A percentile compares a stretch with the other conserved stretches of the same genome.
Evolutionary conservation across 495 filamentous ascomycete genomes (phyloP).

Genomic region (Talaromyces proteolyticus): DNA sequence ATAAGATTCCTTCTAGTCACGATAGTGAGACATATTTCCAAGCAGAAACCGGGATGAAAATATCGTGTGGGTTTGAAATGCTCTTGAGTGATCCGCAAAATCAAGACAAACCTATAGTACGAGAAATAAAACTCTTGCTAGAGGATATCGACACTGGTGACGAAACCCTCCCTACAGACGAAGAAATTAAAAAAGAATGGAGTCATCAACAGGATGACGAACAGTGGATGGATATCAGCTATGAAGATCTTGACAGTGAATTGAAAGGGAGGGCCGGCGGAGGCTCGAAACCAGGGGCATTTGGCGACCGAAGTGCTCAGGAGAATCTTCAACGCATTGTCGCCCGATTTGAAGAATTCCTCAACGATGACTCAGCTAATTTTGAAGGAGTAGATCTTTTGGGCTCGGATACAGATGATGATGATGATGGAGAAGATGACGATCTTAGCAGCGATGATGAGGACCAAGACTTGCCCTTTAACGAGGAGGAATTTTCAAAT

Average conservation of each 20-base stretch:
- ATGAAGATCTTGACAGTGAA: slow-evolving; percentile 79
- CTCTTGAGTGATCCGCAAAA: slow-evolving; percentile 60
- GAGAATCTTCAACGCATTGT: slow-evolving; percentile 87
- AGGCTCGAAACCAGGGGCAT: slow-evolving; percentile 31
- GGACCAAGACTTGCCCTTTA: slow-evolving; percentile 71
- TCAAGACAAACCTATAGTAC: slow-evolving; percentile 55
- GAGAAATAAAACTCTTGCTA: slow-evolving; percentile 69
- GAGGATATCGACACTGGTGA: slow-evolving; percentile 63
- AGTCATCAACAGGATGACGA: slow-evolving; percentile 67
- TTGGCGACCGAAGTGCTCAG: slow-evolving; percentile 76
- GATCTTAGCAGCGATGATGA: slow-evolving; percentile 52
- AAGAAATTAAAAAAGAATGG: slow-evolving; percentile 66
- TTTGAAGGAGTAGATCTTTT: slow-evolving; percentile 68
- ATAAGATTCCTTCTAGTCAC: slow-evolving; percentile 27
- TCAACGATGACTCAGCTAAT: slow-evolving; percentile 80
- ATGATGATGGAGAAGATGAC: slow-evolving; percentile 55
- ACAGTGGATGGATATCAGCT: slow-evolving; percentile 90
- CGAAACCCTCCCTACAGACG: slow-evolving; percentile 59
- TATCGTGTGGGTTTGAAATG: slow-evolving; percentile 89
- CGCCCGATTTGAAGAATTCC: slow-evolving; percentile 82
- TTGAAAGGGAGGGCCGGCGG: slow-evolving; percentile 46
- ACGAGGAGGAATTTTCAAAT: slow-evolving; percentile 75
- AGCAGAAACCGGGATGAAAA: slow-evolving; percentile 81
- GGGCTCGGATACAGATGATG: slow-evolving; percentile 62
- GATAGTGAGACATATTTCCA: slow-evolving; percentile 32